Base-by-base conservation (phyloP, 306 rosid species). In the Pterocarpus macrocarpus region DNA sequence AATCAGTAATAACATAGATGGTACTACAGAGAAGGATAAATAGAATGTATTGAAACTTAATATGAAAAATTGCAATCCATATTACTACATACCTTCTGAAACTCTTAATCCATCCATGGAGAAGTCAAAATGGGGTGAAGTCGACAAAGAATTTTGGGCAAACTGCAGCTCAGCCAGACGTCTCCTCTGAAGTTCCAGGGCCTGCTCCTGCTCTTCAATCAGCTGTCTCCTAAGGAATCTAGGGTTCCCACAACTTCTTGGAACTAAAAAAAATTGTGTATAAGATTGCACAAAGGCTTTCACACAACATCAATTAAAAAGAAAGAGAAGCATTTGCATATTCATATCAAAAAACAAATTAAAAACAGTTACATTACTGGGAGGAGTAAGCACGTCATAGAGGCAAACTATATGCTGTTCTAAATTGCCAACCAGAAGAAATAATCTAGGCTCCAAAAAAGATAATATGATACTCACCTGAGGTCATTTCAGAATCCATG, bases 201-300 rank as follows among this genome's bases (percentile, higher is more conserved):
- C 85, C 30, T 81, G 81, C 39, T 88, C 88, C 2, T 89, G 88
- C 61, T 91, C 92, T 69, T 86, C 91, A 38, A 88, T 69, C 41
- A 85, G 59, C 73, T 87, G 91, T 78, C 86, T 91, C 89, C 88
- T 79, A 62, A 85, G n/a, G 67, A 80, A 63, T 61, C 86, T 58
- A 36, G 79, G 78, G 74, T 53, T 84, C 47, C 87, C 93, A 69
- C 16, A 76, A 73, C 83, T 79, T 86, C 86, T 90, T 17, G 90
- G 76, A 75, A 80, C 97, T 91, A 30, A 59, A 55, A 84, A 74
- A 58, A 57, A 84, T 38, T 15, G 15, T 11, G 39, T 68, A 64
- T 49, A 65, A 62, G 71, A 68, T 43, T 8, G 57, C 61, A 67
- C 35, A 56, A 63, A 39, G 45, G 16, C 45, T 39, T 14, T 59